Evolutionary conservation across 2,329 filamentous ascomycete genomes (phyloP).

Genomic region (Venturia oleaginea): DNA sequence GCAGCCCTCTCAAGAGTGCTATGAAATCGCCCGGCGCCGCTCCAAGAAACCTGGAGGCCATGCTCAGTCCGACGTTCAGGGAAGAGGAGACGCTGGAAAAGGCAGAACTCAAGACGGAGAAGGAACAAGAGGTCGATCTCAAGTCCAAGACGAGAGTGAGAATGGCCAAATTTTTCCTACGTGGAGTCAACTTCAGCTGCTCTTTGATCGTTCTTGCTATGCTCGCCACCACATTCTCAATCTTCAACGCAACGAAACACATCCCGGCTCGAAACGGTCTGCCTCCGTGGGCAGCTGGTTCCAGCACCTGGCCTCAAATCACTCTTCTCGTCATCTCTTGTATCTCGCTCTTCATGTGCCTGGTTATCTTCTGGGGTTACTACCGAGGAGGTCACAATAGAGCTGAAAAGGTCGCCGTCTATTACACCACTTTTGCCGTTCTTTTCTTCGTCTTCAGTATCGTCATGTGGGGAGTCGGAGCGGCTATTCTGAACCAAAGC

Average conservation of each 20-base stretch:
- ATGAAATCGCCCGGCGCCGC: slow-evolving; percentile 80
- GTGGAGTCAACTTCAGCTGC: slow-evolving; percentile 93
- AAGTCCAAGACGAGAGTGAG: slow-evolving; percentile 88
- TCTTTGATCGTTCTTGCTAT: slow-evolving; percentile 89
- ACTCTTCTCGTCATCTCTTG: slow-evolving; percentile 70
- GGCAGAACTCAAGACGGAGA: slow-evolving; percentile 70
- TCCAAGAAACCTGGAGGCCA: slow-evolving; percentile 61
- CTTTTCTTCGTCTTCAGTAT: slow-evolving; percentile 90
- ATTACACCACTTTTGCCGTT: slow-evolving; percentile 91
- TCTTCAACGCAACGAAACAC: slow-evolving; percentile 80
- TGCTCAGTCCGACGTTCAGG: slow-evolving; percentile 81
- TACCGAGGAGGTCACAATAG: slow-evolving; percentile 78
- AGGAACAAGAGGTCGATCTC: slow-evolving; percentile 77
- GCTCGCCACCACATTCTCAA: slow-evolving; percentile 75
- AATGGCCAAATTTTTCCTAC: slow-evolving; percentile 89
- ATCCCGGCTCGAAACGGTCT: slow-evolving; percentile 70
- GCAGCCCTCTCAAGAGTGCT: slow-evolving; percentile 75
- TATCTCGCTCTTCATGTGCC: slow-evolving; percentile 68
- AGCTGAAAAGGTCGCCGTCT: slow-evolving; percentile 87
- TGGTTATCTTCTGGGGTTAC: slow-evolving; percentile 77
- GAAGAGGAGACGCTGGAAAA: slow-evolving; percentile 85
- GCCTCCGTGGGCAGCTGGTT: slow-evolving; percentile 73
- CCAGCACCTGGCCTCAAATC: slow-evolving; percentile 82
- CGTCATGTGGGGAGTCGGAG: slow-evolving; percentile 83
- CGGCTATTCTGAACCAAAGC: slow-evolving; percentile 71